A percentile compares a stretch with the other conserved stretches of the same genome.
These are phyloP conservation scores for Nannizzia gypsea DNA, from an alignment of 2,329 filamentous ascomycete species.

Conservation along the genomic window DNA sequence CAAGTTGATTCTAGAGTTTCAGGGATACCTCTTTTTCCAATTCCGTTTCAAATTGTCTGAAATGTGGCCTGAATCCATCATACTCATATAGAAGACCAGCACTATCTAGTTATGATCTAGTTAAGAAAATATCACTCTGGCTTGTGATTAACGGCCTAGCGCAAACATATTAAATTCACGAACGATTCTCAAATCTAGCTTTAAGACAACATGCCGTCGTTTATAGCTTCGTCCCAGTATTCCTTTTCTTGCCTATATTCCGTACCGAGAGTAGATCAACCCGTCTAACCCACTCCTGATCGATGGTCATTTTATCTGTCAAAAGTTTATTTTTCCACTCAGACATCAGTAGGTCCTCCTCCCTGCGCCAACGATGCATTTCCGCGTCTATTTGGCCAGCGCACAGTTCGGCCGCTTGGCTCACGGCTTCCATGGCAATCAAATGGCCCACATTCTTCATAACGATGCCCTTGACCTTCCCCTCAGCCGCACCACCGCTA, in stretches of 20 bases:
- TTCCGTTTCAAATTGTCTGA: neutral
- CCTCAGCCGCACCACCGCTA: constrained; percentile 48
- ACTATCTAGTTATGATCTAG: neutral
- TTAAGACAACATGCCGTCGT: too few species aligned
- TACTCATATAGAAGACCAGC: neutral
- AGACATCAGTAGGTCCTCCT: constrained; percentile 45
- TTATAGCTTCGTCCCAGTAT: constrained; percentile 21
- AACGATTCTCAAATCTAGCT: too few species aligned
- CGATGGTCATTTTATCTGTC: constrained; percentile 46
- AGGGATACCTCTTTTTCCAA: neutral
- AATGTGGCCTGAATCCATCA: neutral
- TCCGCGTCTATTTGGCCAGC: constrained; percentile 48
- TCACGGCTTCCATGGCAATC: constrained; percentile 69
- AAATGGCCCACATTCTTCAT: constrained; percentile 62
- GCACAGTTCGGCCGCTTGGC: constrained; percentile 50
- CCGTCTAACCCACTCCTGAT: constrained; percentile 38
- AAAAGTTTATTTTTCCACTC: constrained; percentile 42
- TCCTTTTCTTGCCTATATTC: neutral
- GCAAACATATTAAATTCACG: too few species aligned
- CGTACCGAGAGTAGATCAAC: constrained; percentile 13
- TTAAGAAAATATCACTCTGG: neutral
- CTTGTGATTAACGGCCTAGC: neutral
- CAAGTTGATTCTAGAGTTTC: neutral
- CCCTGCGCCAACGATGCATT: constrained; percentile 44
- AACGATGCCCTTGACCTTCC: constrained; percentile 54